phyloP scores from a whole-genome alignment of 305 asterid species.

The Ruellia speciosa region DNA sequence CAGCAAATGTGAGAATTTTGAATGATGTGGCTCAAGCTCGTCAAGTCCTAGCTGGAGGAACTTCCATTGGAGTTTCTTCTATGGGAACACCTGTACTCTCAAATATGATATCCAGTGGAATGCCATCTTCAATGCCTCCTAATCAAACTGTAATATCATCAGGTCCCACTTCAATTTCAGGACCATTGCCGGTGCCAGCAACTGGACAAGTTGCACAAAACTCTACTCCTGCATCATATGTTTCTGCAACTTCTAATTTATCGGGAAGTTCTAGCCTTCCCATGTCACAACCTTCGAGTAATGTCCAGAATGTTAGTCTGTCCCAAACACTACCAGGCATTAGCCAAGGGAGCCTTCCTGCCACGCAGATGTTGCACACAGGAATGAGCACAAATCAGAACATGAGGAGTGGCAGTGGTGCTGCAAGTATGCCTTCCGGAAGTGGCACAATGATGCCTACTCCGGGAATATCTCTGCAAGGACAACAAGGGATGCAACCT shows the following conservation, averaged over 20 bases:
- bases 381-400: constrained; percentile 61
- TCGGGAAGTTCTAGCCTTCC: constrained; percentile 47
- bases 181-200: constrained; percentile 36
- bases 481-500: constrained; percentile 67
- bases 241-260: constrained; percentile 37
- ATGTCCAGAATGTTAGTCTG: constrained; percentile 53
- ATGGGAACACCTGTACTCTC: constrained; percentile 85
- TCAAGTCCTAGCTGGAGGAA: constrained; percentile 71
- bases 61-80: constrained; percentile 67
- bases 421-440: constrained; percentile 58
- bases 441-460: constrained; percentile 70
- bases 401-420: constrained; percentile 48
- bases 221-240: constrained; percentile 45
- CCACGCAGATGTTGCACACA: constrained; percentile 60
- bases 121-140: constrained; percentile 67
- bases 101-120: constrained; percentile 84
- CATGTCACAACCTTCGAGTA: constrained; percentile 56
- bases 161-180: constrained; percentile 47
- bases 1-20: constrained; percentile 80
- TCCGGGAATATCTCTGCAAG: constrained; percentile 74
- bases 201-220: constrained; percentile 28
- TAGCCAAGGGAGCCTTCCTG: constrained; percentile 65
- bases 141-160: constrained; percentile 55
- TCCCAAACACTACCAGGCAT: constrained; percentile 57
- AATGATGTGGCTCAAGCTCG: constrained; percentile 90